These are phyloP conservation scores for Stephanodiscus triporus DNA, from an alignment of 108 stramenopile species.

Conservation along the genomic window DNA sequence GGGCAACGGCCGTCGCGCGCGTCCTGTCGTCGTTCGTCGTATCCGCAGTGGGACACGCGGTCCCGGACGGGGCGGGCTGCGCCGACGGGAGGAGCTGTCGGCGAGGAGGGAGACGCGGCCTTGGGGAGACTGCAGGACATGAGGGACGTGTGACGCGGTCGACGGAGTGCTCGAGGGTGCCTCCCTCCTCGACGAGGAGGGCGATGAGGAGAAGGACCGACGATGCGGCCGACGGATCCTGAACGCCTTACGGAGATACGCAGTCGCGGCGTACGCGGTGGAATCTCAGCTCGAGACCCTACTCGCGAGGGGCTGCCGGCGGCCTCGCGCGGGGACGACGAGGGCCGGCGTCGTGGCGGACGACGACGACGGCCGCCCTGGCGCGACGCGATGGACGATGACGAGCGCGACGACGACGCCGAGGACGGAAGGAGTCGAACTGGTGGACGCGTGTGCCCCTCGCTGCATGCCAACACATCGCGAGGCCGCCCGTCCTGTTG, in stretches of 20 bases:
- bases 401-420: too few relatives aligned
- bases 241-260: slow-evolving; percentile 19
- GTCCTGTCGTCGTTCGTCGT: slow-evolving; percentile 6
- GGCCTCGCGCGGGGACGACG: too few relatives aligned
- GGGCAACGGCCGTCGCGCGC: too few relatives aligned
- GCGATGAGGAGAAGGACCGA: not conserved
- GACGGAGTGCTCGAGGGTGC: slow-evolving; percentile 17
- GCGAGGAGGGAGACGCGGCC: slow-evolving; percentile 38
- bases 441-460: slow-evolving; percentile 10
- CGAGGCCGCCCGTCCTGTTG: slow-evolving; percentile 23
- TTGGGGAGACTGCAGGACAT: slow-evolving; percentile 36
- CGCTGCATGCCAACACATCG: slow-evolving; percentile 30
- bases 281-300: slow-evolving; percentile 47
- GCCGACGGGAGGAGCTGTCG: slow-evolving; percentile 36
- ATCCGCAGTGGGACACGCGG: slow-evolving; percentile 11
- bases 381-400: not conserved
- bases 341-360: too few relatives aligned
- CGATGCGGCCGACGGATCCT: slow-evolving; percentile 9
- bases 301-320: slow-evolving; percentile 23
- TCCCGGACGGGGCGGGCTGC: not conserved
- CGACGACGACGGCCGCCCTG: not conserved
- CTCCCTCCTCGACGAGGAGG: not conserved
- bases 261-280: slow-evolving; percentile 33
- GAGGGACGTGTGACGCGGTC: slow-evolving; percentile 35
- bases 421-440: slow-evolving; percentile 9